These are phyloP conservation scores for Diospyros lotus DNA, from an alignment of 148 eudicot genomes.

Conservation along the genomic window DNA sequence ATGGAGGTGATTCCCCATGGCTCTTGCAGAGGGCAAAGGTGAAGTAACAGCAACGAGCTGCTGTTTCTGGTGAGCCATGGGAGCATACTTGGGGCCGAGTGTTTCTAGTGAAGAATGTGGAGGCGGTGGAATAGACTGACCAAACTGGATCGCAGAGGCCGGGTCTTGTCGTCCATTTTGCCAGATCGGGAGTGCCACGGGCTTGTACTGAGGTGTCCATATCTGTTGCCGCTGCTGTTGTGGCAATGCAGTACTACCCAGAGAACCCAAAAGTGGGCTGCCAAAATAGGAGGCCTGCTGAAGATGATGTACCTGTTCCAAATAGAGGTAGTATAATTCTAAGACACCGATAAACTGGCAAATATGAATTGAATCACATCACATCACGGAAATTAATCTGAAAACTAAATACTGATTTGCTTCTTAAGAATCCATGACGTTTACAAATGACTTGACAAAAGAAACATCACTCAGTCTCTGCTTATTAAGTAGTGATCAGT, in stretches of 20 bases:
- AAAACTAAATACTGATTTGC: neutral
- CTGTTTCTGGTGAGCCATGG: slow-evolving; percentile 30
- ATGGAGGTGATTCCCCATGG: slow-evolving; percentile 26
- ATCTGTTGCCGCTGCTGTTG: slow-evolving; percentile 31
- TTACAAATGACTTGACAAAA: neutral
- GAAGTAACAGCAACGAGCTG: slow-evolving; percentile 27
- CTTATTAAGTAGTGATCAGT: no score
- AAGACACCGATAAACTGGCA: neutral
- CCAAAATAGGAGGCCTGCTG: slow-evolving; percentile 30
- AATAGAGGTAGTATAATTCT: neutral
- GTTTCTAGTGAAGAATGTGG: slow-evolving; percentile 27
- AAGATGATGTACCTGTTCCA: slow-evolving; percentile 23
- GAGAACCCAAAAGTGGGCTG: slow-evolving; percentile 18
- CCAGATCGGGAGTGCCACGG: slow-evolving; percentile 32
- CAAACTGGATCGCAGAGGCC: slow-evolving; percentile 17
- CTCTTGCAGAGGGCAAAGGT: slow-evolving; percentile 21
- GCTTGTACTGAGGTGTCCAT: slow-evolving; percentile 41
- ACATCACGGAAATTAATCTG: neutral
- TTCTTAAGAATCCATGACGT: neutral
- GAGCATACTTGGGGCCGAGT: slow-evolving; percentile 31
- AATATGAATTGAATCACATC: neutral
- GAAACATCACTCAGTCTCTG: neutral
- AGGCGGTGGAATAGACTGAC: slow-evolving; percentile 25
- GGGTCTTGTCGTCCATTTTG: slow-evolving; percentile 37
- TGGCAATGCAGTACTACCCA: slow-evolving; percentile 18